A percentile compares a stretch with the other conserved stretches of the same genome.
Evolutionary conservation across 1,139 yeast species (phyloP).

Genomic region (Yamadazyma sp.): DNA sequence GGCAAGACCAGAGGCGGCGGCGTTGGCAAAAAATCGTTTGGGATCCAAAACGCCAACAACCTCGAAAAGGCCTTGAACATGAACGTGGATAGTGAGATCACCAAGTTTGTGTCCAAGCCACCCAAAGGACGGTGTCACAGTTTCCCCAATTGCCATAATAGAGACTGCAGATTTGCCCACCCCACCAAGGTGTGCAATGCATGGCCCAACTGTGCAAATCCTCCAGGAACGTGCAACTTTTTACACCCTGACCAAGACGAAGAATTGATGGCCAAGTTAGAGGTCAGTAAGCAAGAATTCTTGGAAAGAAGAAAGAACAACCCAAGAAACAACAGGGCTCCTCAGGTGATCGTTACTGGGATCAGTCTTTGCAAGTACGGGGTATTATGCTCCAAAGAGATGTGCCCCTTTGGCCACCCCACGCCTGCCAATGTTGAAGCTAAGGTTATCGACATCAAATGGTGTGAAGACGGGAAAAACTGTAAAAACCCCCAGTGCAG

Average conservation of each 20-base stretch:
- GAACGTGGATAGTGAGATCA: conserved; percentile 27
- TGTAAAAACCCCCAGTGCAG: conserved; percentile 64
- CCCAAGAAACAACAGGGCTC: conserved; percentile 20
- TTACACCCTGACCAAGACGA: conserved; percentile 86
- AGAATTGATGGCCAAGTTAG: conserved; percentile 65
- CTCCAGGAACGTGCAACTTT: conserved; percentile 79
- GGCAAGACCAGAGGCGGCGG: conserved; percentile 11
- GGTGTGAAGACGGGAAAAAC: conserved; percentile 73
- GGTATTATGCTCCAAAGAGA: conserved; percentile 66
- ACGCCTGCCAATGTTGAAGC: conserved; percentile 80
- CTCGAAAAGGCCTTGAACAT: conserved; percentile 43
- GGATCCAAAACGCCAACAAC: conserved; percentile 37
- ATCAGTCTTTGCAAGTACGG: conserved; percentile 76
- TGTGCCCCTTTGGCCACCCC: conserved; percentile 89
- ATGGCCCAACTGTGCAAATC: conserved; percentile 78
- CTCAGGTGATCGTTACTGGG: conserved; percentile 33
- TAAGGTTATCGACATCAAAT: conserved; percentile 62
- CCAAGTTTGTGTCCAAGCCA: conserved; percentile 36
- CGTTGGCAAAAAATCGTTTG: conserved; percentile 27
- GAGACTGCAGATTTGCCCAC: conserved; percentile 72
- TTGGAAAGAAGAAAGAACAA: conserved; percentile 29
- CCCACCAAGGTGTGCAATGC: conserved; percentile 75
- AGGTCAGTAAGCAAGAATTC: conserved; percentile 54
- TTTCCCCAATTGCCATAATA: conserved; percentile 75
- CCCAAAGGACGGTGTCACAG: conserved; percentile 69